Base-by-base conservation (phyloP, 768 basidiomycete species). In the Coprinopsis strossmayeri region DNA sequence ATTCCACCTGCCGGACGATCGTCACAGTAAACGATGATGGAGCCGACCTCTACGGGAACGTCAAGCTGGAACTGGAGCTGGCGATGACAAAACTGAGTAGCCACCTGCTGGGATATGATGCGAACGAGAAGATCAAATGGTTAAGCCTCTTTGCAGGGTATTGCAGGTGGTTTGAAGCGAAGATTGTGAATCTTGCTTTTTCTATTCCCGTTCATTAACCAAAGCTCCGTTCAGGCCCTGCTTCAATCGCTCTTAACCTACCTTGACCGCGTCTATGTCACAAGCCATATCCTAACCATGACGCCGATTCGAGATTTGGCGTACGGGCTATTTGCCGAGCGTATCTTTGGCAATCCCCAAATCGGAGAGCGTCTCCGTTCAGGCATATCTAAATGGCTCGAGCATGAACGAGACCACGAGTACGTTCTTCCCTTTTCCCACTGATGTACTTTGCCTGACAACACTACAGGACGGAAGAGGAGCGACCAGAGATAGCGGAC, bases 211-310 rank as follows among this genome's bases (percentile, higher is more conserved):
- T 25, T 7, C 17, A 1, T 11, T 17, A 26, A 10, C 11, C 34
- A 27, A 11, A 23, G 15, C 2, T 12, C 2, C 44, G 28, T 21
- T 20, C 53, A 87, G 85, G 62, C 66, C 3, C 64, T 88, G 17
- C 58, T 90, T 2, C 65, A 75, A 52, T 82, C 82, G 0, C 63
- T 90, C 21, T 64, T 90, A 45, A 77, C 86, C 2, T 85, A 83
- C 60, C 64, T 91, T 44, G 87, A 92, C 58, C 78, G 84, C 57
- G 71, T 73, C 0, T 89, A 82, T 54, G 71, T 87, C 9, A 57
- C 61, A 0, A 65, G 67, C 34, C 63, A 72, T 26, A 64, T 67
- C 23, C 4, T 24, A 17, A 62, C 66, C 11, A 48, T 69, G 12
- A 55, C 57, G 5, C 65, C 61, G 12, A 73, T 83, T 39, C 81